Conservation (phyloP, 257 asterid species). For the Scutellaria baicalensis region DNA sequence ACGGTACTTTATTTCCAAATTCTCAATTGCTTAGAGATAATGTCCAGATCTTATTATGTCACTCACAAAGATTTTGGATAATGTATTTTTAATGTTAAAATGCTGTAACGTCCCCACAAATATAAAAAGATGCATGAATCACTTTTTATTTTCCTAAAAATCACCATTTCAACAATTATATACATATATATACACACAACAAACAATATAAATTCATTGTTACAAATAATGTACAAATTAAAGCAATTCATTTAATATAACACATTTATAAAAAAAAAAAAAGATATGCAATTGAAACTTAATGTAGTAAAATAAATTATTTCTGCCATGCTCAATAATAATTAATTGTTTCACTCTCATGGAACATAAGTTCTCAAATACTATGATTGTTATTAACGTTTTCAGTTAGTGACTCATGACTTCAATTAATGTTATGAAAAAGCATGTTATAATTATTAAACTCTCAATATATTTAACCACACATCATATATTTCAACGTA, state of each 20-base stretch:
- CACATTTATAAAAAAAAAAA: neutral
- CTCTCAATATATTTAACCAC: constrained; percentile 4
- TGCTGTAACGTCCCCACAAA: neutral
- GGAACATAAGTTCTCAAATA: constrained; percentile 18
- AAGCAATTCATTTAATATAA: neutral
- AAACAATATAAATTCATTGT: neutral
- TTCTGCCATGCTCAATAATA: constrained; percentile 20
- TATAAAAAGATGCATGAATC: neutral
- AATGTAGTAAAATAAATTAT: constrained; percentile 20
- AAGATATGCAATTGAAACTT: constrained; percentile 7
- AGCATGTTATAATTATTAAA: constrained; percentile 16
- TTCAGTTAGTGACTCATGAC: too few species aligned
- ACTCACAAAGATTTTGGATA: neutral
- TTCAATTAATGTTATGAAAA: constrained; percentile 6
- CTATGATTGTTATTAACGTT: constrained; percentile 5
- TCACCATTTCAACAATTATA: too few species aligned
- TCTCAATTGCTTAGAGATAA: neutral
- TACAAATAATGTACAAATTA: too few species aligned
- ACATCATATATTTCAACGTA: neutral
- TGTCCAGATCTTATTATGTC: neutral
- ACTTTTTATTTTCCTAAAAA: too few species aligned
- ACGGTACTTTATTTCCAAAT: neutral
- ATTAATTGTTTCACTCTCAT: constrained; percentile 13
- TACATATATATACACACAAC: too few species aligned
- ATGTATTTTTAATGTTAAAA: neutral